Evolutionary conservation across 768 basidiomycete genomes (phyloP).

Genomic region (Boletus rufocinnamomeus): DNA sequence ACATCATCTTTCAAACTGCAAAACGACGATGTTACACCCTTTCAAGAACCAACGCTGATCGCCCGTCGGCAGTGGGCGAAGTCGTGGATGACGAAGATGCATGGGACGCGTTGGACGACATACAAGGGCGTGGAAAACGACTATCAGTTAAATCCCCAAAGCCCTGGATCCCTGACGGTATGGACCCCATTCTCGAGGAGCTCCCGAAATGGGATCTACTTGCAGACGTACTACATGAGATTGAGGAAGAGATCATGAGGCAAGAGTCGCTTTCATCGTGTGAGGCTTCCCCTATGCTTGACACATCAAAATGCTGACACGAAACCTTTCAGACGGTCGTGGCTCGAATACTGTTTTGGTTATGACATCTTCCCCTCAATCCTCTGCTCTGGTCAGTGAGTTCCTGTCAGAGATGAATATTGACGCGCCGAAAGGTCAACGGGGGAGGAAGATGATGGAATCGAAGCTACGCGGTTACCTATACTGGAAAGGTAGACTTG

Average conservation of each 20-base stretch:
- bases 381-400: conserved; percentile 72
- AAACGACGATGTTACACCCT: conserved; percentile 79
- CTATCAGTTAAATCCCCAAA: conserved; percentile 14
- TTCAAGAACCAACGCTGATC: conserved; percentile 30
- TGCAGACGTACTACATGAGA: conserved; percentile 83
- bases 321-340: conserved; percentile 33
- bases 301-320: not conserved
- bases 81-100: conserved; percentile 67
- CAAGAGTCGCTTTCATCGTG: conserved; percentile 45
- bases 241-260: conserved; percentile 80
- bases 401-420: conserved; percentile 70
- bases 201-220: conserved; percentile 92
- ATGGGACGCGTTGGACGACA: conserved; percentile 72
- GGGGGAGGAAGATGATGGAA: conserved; percentile 80
- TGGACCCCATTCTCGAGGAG: conserved; percentile 90
- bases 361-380: conserved; percentile 82
- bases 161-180: conserved; percentile 70
- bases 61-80: conserved; percentile 38
- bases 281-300: conserved; percentile 4
- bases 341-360: conserved; percentile 80
- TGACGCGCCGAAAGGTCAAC: conserved; percentile 55
- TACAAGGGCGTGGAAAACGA: conserved; percentile 24
- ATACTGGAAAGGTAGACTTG: conserved; percentile 71
- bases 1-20: conserved; percentile 79
- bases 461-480: conserved; percentile 70